Percentiles rank a stretch among this genome's conserved stretches.
phyloP scores from a whole-genome alignment of 2,329 filamentous ascomycete species.

The Pestalotiopsis sp. region DNA sequence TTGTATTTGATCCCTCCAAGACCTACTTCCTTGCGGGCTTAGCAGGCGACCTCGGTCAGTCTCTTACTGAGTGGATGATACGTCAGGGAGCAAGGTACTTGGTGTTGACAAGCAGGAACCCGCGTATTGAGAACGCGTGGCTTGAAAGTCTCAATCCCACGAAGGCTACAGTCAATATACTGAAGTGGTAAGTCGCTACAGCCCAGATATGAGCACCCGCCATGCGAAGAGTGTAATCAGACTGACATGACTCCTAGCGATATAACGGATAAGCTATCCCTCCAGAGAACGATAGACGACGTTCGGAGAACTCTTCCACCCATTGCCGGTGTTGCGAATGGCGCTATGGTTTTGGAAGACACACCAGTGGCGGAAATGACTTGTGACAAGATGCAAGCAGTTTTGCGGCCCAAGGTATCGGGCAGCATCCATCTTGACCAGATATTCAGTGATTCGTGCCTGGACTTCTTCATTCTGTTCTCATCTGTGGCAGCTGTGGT shows the following conservation, averaged over 20 bases:
- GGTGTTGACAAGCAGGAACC: constrained; percentile 31
- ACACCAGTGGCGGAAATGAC: constrained; percentile 32
- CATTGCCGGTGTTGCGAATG: constrained; percentile 40
- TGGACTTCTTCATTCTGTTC: constrained; percentile 47
- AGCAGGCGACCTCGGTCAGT: constrained; percentile 27
- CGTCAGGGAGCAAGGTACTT: constrained; percentile 26
- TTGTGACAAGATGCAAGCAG: constrained; percentile 29
- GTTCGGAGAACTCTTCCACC: constrained; percentile 31
- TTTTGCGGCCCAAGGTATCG: constrained; percentile 39
- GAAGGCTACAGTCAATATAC: constrained; percentile 12
- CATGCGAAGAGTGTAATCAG: no score
- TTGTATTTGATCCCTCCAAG: constrained; percentile 18
- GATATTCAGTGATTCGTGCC: constrained; percentile 24
- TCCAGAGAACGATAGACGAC: constrained; percentile 15
- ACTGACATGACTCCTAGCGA: no score
- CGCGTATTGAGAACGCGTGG: constrained; percentile 23
- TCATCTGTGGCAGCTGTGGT: constrained; percentile 38
- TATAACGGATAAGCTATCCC: no score
- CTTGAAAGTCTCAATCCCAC: constrained; percentile 17
- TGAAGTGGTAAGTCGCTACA: background rate
- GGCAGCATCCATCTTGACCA: constrained; percentile 36
- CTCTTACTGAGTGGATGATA: constrained; percentile 28
- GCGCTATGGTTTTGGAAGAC: constrained; percentile 40
- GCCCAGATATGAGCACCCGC: no score
- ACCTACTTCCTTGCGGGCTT: constrained; percentile 32